Evolutionary conservation across 768 basidiomycete genomes (phyloP), one percentile per base, ranked within the genome.

Genomic region (Boletellus sp.): DNA sequence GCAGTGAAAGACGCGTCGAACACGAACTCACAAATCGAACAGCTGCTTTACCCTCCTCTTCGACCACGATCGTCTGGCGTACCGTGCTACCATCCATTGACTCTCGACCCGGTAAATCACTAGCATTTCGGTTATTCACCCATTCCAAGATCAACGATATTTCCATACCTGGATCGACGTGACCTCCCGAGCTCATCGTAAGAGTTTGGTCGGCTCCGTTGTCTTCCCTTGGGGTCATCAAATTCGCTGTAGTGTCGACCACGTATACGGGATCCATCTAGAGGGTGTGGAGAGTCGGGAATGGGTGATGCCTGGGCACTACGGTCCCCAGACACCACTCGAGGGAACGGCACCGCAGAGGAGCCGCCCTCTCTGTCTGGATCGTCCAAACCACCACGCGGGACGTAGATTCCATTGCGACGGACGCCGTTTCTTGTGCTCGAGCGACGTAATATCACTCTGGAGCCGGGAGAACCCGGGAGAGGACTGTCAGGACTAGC

Each of bases 21-120:
- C 8, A 38, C 38, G 48, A 35, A 78, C 92, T 78, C 64, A 94
- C 92, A 66, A 88, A 93, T 65, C 84, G 85, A 45, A 86, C 81
- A 7, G 87, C 76, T 16, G 83, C 72, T 72, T 86, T 88, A 44
- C 90, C 90, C 55, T 87, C 83, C 72, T 94, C 92, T 63, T 78
- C 75, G 42, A 94, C 77, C 38, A 92, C 77, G 33, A 94, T 72
- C 36, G 84, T 81, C 71, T 83, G 82, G 32, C 88, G 74, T 23
- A 80, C 74, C 3, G 76, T 75, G 59, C 76, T 80, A 19, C 84
- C 85, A 56, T 87, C 85, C 66, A 80, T 71, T 26, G 81, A 80
- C 63, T 83, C 78, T 40, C 84, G 74, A 51, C 72, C 65, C 60
- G 80, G 68, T 52, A 87, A 65, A 66, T 89, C 87, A 66, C 85